phyloP scores from a whole-genome alignment of 495 filamentous ascomycete species.

The Xylaria curta region DNA sequence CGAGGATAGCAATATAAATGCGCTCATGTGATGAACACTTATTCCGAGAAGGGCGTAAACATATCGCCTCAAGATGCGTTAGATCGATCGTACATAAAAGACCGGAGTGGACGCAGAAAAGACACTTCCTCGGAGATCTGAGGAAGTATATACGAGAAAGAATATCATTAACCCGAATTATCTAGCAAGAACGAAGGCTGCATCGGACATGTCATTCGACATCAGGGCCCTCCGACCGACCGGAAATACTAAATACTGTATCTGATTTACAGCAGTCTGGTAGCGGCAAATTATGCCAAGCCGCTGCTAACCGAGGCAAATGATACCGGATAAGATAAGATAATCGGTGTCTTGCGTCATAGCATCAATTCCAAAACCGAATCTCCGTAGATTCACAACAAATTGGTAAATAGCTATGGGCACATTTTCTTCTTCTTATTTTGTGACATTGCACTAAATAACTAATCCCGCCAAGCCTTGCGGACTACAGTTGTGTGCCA shows the following conservation, averaged over 20 bases:
- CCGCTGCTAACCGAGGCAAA: not conserved
- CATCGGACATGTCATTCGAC: not conserved
- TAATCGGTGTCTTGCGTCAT: not conserved
- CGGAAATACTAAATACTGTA: too few relatives aligned
- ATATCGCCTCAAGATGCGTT: not conserved
- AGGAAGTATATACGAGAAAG: too few relatives aligned
- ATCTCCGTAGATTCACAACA: too few relatives aligned
- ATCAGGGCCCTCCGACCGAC: too few relatives aligned
- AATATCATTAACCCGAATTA: too few relatives aligned
- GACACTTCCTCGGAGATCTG: constrained; percentile 9
- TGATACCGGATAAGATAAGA: not conserved
- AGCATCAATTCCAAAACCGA: too few relatives aligned
- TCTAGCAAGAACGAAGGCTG: not conserved
- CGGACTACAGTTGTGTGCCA: too few relatives aligned
- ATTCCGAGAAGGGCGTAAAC: not conserved
- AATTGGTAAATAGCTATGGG: not conserved
- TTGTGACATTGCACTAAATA: constrained; percentile 8
- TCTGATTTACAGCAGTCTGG: too few relatives aligned
- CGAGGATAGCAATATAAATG: not conserved
- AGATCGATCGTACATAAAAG: not conserved
- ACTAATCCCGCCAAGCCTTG: not conserved
- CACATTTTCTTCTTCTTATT: constrained; percentile 5
- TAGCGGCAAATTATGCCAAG: too few relatives aligned
- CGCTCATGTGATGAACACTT: not conserved
- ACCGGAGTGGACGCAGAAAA: constrained; percentile 10